A percentile compares a stretch with the other conserved stretches of the same genome.
Evolutionary conservation across 2,329 filamentous ascomycete genomes (phyloP).

Genomic region (Aureobasidium subglaciale): DNA sequence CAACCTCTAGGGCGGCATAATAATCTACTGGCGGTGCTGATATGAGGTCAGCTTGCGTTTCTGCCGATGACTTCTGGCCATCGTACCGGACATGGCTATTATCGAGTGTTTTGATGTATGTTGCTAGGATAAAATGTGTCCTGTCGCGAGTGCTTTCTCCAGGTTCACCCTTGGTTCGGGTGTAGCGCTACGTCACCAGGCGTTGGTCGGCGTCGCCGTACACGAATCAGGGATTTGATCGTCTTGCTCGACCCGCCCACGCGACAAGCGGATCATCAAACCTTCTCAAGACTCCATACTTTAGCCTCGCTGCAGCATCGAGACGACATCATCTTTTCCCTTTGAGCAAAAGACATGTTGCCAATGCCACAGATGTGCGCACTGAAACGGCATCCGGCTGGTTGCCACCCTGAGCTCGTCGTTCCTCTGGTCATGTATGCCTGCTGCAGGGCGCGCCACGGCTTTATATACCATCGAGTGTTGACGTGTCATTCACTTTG

Average conservation of each 20-base stretch:
- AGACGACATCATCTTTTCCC: neutral
- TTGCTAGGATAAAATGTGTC: conserved; percentile 4
- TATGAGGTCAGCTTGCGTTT: neutral
- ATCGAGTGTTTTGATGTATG: neutral
- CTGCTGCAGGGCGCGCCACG: conserved; percentile 3
- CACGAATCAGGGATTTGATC: conserved; percentile 11
- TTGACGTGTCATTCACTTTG: conserved; percentile 4
- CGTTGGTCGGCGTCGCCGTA: neutral
- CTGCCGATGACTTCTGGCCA: neutral
- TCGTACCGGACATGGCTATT: conserved; percentile 19
- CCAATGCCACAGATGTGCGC: neutral
- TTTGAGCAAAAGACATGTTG: neutral
- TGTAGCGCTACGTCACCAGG: conserved; percentile 6
- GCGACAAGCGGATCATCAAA: conserved; percentile 4
- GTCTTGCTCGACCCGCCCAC: conserved; percentile 3
- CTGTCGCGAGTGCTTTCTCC: conserved; percentile 8
- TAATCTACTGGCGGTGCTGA: conserved; percentile 31
- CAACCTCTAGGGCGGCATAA: conserved; percentile 30
- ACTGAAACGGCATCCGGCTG: neutral
- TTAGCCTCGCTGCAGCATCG: neutral
- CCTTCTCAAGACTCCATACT: neutral
- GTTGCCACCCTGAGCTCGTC: neutral
- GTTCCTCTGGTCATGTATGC: neutral
- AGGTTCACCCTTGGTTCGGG: neutral
- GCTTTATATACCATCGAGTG: neutral